Evolutionary conservation across 495 filamentous ascomycete species (phyloP).

Genomic region (Penicillium bovifimosum): DNA sequence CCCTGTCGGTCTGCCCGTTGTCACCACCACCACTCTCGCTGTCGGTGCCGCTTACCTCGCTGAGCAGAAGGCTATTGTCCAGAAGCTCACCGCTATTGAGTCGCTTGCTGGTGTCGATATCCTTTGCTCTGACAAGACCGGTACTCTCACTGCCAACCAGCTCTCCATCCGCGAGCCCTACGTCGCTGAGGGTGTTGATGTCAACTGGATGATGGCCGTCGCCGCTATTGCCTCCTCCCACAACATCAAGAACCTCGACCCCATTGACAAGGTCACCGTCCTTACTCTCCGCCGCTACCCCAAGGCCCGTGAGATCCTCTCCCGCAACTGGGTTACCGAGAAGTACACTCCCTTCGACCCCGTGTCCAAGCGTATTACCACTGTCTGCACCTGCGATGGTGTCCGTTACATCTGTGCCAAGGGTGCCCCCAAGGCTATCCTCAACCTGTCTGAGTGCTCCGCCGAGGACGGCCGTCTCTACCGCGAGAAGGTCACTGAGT

Average conservation of each 20-base stretch:
- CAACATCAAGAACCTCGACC: slow-evolving; percentile 71
- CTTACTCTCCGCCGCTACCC: slow-evolving; percentile 69
- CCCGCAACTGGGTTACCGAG: slow-evolving; percentile 65
- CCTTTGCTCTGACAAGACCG: slow-evolving; percentile 73
- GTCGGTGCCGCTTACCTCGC: slow-evolving; percentile 71
- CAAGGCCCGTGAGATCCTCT: slow-evolving; percentile 64
- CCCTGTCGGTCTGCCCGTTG: slow-evolving; percentile 69
- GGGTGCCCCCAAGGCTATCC: slow-evolving; percentile 69
- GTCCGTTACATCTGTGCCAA: slow-evolving; percentile 65
- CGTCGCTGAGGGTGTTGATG: slow-evolving; percentile 67
- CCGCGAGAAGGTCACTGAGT: slow-evolving; percentile 65
- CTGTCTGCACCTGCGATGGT: slow-evolving; percentile 59
- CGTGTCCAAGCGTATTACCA: slow-evolving; percentile 72
- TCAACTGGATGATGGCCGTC: slow-evolving; percentile 78
- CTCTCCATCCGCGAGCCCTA: slow-evolving; percentile 70
- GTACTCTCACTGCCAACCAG: slow-evolving; percentile 75
- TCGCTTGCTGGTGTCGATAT: slow-evolving; percentile 72
- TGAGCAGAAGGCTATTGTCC: slow-evolving; percentile 70
- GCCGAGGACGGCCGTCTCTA: slow-evolving; percentile 59
- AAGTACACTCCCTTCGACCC: slow-evolving; percentile 76
- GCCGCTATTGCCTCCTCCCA: slow-evolving; percentile 70
- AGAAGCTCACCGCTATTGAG: slow-evolving; percentile 72
- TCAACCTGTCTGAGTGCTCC: slow-evolving; percentile 59
- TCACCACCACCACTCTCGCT: slow-evolving; percentile 68
- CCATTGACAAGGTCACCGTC: slow-evolving; percentile 73